A percentile compares a stretch with the other conserved stretches of the same genome.
Evolutionary conservation across 495 filamentous ascomycete species (phyloP).

Genomic region (Tuber magnatum): DNA sequence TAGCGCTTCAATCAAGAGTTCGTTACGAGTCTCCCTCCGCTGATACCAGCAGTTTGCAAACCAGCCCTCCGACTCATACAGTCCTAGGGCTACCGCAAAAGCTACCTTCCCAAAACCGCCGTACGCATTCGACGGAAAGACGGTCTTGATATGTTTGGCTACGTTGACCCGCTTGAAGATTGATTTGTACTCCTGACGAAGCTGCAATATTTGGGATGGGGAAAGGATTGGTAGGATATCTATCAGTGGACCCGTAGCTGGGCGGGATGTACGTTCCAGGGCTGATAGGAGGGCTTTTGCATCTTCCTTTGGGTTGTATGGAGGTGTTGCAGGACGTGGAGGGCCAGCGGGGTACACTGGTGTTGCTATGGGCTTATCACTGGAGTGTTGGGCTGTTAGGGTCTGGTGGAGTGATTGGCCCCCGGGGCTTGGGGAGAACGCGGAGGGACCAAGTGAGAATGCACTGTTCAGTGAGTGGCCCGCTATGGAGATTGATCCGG

Average conservation of each 20-base stretch:
- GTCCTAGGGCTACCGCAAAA: constrained; percentile 82
- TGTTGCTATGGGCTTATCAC: constrained; percentile 12
- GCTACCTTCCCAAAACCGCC: constrained; percentile 71
- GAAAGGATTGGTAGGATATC: constrained; percentile 76
- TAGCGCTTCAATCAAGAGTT: constrained; percentile 84
- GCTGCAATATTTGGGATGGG: constrained; percentile 74
- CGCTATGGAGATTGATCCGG: constrained; percentile 19
- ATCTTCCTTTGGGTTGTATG: constrained; percentile 71
- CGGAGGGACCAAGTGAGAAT: constrained; percentile 34
- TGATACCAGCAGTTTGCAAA: constrained; percentile 99
- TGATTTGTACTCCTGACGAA: constrained; percentile 82
- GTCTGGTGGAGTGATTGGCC: constrained; percentile 28
- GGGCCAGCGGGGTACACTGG: constrained; percentile 43
- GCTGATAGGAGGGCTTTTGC: constrained; percentile 67
- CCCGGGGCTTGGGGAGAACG: constrained; percentile 36
- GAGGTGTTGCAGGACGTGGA: constrained; percentile 42
- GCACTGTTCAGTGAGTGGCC: constrained; percentile 16
- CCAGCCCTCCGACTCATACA: constrained; percentile 90
- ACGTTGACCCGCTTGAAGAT: constrained; percentile 85
- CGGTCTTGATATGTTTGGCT: constrained; percentile 86
- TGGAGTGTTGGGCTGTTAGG: constrained; percentile 43
- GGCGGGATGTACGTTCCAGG: constrained; percentile 59
- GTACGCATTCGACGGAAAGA: constrained; percentile 60
- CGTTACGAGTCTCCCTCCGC: constrained; percentile 69
- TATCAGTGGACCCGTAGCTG: constrained; percentile 64